Conservation (phyloP, 768 basidiomycete genomes). For the Phylloporus sp. region DNA sequence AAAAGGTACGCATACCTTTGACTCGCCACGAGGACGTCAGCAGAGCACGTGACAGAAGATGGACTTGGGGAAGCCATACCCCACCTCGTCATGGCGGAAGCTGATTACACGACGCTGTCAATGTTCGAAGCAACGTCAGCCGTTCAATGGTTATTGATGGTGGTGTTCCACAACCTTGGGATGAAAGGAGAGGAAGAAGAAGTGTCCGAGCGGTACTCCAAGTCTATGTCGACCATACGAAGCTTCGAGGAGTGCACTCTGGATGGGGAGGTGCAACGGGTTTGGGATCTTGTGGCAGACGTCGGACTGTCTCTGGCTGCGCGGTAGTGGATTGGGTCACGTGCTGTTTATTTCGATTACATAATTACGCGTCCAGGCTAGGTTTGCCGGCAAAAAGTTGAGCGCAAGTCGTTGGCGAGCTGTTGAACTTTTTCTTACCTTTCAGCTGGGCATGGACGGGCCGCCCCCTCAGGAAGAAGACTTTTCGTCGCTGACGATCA, state of each 20-base stretch:
- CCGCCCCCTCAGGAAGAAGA: slow-evolving; percentile 92
- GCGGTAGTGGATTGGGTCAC: slow-evolving; percentile 23
- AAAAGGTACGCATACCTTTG: slow-evolving; percentile 34
- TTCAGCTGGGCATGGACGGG: slow-evolving; percentile 70
- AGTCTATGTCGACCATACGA: slow-evolving; percentile 38
- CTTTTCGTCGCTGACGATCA: slow-evolving; percentile 71
- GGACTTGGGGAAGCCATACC: slow-evolving; percentile 51
- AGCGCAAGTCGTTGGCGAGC: not conserved
- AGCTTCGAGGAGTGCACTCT: slow-evolving; percentile 39
- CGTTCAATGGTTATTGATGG: slow-evolving; percentile 66
- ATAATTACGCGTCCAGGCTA: slow-evolving; percentile 11
- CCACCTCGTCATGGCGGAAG: slow-evolving; percentile 58
- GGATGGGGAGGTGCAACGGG: slow-evolving; percentile 49
- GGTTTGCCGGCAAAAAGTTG: slow-evolving; percentile 8
- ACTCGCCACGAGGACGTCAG: not conserved
- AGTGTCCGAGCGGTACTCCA: slow-evolving; percentile 44
- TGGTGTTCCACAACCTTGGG: slow-evolving; percentile 67
- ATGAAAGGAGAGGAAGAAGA: slow-evolving; percentile 51
- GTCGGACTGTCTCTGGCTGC: slow-evolving; percentile 54
- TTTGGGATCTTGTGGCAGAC: slow-evolving; percentile 54
- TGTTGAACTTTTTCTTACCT: slow-evolving; percentile 12
- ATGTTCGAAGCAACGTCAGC: slow-evolving; percentile 58
- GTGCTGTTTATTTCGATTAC: slow-evolving; percentile 21
- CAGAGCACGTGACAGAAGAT: slow-evolving; percentile 27
- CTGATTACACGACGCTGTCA: slow-evolving; percentile 57